Evolutionary conservation across 2,329 filamentous ascomycete genomes (phyloP).

Genomic region (Botryotinia narcissicola): DNA sequence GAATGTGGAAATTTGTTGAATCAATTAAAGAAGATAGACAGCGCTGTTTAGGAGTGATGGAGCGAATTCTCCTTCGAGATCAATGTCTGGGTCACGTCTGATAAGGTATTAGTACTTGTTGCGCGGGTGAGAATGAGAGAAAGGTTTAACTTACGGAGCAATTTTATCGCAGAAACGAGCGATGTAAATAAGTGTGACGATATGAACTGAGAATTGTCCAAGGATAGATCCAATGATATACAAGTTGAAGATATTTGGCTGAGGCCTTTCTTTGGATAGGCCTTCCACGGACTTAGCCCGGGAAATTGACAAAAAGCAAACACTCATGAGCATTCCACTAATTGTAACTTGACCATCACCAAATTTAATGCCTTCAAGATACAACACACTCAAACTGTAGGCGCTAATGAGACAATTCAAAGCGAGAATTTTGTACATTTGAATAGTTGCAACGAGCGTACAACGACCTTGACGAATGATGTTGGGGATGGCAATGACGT

Average conservation of each 20-base stretch:
- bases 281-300: conserved; percentile 93
- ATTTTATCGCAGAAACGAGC: conserved; percentile 82
- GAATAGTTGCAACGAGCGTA: conserved; percentile 95
- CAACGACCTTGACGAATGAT: conserved; percentile 97
- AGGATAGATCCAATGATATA: conserved; percentile 98
- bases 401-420: conserved; percentile 97
- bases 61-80: conserved; percentile 91
- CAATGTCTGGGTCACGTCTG: conserved; percentile 61
- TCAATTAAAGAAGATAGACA: conserved; percentile 94
- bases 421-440: conserved; percentile 99
- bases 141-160: conserved; percentile 67
- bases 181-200: conserved; percentile 90
- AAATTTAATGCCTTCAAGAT: conserved; percentile 98
- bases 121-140: neutral
- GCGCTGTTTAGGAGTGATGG: conserved; percentile 95
- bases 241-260: conserved; percentile 98
- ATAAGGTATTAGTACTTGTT: conserved; percentile 30
- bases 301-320: conserved; percentile 98
- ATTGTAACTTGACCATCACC: conserved; percentile 98
- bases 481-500: conserved; percentile 95
- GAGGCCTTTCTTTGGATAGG: conserved; percentile 92
- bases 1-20: conserved; percentile 98
- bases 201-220: conserved; percentile 95
- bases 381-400: conserved; percentile 93
- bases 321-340: conserved; percentile 99